Conservation (phyloP, 148 eudicot species). For the Pouteria glomerata region DNA sequence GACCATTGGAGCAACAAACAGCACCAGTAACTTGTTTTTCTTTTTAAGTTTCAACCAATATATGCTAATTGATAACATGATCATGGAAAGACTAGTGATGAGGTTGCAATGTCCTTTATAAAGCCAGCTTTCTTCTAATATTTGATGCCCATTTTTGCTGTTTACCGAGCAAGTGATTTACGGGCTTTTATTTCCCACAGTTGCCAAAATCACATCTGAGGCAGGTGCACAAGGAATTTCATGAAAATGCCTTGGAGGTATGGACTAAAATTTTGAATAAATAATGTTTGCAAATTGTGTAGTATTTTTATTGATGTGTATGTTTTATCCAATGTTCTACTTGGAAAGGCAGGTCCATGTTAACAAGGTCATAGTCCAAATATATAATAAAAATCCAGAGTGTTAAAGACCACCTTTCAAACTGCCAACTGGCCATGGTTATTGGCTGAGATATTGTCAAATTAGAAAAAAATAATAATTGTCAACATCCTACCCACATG, state of each 20-base stretch:
- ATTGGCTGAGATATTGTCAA: no score
- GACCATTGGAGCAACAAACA: background rate
- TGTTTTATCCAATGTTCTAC: background rate
- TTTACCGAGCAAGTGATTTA: conserved; percentile 3
- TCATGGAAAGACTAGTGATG: background rate
- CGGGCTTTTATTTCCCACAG: conserved; percentile 26
- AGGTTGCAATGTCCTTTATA: background rate
- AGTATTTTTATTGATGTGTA: background rate
- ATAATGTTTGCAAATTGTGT: background rate
- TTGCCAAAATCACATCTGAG: conserved; percentile 78
- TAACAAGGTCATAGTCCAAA: no score
- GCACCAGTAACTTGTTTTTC: background rate
- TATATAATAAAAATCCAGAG: no score
- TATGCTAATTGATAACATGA: background rate
- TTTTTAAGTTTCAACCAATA: background rate
- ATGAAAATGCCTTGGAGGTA: conserved; percentile 61
- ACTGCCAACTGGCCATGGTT: no score
- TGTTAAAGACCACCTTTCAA: no score
- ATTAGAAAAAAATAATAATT: no score
- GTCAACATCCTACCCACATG: no score
- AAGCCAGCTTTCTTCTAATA: background rate
- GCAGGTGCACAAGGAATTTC: conserved; percentile 81
- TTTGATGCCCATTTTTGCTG: conserved; percentile 5
- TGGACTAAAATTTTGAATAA: background rate
- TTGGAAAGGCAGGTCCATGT: background rate